Conservation (phyloP, 768 basidiomycete genomes). For the Mrakia gelida region DNA sequence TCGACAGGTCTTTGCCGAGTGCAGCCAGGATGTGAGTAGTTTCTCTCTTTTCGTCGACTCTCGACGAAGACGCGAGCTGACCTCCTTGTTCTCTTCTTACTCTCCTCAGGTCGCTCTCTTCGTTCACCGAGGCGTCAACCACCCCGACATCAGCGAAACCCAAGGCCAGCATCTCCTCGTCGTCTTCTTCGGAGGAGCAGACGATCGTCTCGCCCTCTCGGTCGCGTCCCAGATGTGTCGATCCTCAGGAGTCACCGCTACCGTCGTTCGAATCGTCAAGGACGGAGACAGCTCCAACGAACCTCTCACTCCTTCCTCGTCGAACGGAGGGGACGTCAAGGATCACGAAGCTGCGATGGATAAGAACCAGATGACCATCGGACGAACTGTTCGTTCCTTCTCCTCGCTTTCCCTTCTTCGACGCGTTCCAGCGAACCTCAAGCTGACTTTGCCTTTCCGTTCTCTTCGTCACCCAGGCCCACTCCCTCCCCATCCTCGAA, state of each 20-base stretch:
- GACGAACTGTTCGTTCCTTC: neutral
- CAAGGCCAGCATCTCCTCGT: conserved; percentile 41
- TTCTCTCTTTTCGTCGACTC: neutral
- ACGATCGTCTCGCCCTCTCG: conserved; percentile 78
- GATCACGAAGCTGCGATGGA: conserved; percentile 23
- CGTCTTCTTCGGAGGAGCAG: conserved; percentile 91
- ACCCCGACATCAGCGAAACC: neutral
- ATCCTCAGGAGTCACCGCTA: conserved; percentile 61
- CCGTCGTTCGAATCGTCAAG: conserved; percentile 58
- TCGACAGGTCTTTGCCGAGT: conserved; percentile 69
- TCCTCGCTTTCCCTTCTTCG: neutral
- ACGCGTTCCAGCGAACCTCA: too few species aligned
- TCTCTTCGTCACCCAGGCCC: neutral
- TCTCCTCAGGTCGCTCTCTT: conserved; percentile 59
- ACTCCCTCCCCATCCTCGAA: conserved; percentile 45
- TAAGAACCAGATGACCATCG: conserved; percentile 15
- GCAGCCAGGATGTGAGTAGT: conserved; percentile 56
- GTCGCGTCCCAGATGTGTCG: conserved; percentile 80
- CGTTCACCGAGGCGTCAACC: conserved; percentile 63
- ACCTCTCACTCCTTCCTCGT: neutral
- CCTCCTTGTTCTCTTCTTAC: neutral
- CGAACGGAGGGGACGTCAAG: conserved; percentile 16
- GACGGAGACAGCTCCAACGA: neutral
- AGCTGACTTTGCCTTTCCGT: neutral
- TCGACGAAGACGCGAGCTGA: neutral